phyloP scores from a whole-genome alignment of 768 basidiomycete species.

The Pluteus cervinus region DNA sequence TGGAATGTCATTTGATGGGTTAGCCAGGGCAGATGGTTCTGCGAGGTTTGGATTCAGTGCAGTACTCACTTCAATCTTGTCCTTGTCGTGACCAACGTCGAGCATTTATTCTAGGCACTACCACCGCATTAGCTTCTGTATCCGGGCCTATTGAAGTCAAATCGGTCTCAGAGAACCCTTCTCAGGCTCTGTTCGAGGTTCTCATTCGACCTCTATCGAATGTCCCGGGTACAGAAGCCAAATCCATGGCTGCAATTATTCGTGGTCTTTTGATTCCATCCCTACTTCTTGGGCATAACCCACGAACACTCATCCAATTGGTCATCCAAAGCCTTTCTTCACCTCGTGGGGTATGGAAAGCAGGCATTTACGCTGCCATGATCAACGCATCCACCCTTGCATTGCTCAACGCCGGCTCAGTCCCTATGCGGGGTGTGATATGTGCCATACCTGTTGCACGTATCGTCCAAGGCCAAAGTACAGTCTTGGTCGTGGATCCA shows the following conservation, averaged over 20 bases:
- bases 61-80: slow-evolving; percentile 2
- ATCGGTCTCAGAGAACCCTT: slow-evolving; percentile 60
- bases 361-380: slow-evolving; percentile 51
- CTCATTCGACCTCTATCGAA: slow-evolving; percentile 62
- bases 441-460: slow-evolving; percentile 63
- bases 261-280: slow-evolving; percentile 53
- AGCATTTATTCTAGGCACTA: slow-evolving; percentile 20
- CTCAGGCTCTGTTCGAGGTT: slow-evolving; percentile 72
- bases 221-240: slow-evolving; percentile 66
- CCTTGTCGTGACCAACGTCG: neutral
- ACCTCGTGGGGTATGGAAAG: slow-evolving; percentile 19
- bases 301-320: slow-evolving; percentile 73
- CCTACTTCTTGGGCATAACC: slow-evolving; percentile 61
- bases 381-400: slow-evolving; percentile 71
- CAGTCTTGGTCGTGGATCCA: slow-evolving; percentile 45
- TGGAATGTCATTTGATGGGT: slow-evolving; percentile 45
- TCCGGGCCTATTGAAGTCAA: slow-evolving; percentile 81
- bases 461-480: slow-evolving; percentile 35
- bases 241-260: slow-evolving; percentile 48
- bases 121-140: slow-evolving; percentile 57
- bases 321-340: slow-evolving; percentile 57
- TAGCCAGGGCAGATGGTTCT: slow-evolving; percentile 74
- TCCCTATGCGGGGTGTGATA: slow-evolving; percentile 72
- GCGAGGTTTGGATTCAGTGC: slow-evolving; percentile 65
- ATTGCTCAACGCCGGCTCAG: slow-evolving; percentile 59